Conservation (phyloP, 768 basidiomycete genomes). For the Tricholoma terreum region DNA sequence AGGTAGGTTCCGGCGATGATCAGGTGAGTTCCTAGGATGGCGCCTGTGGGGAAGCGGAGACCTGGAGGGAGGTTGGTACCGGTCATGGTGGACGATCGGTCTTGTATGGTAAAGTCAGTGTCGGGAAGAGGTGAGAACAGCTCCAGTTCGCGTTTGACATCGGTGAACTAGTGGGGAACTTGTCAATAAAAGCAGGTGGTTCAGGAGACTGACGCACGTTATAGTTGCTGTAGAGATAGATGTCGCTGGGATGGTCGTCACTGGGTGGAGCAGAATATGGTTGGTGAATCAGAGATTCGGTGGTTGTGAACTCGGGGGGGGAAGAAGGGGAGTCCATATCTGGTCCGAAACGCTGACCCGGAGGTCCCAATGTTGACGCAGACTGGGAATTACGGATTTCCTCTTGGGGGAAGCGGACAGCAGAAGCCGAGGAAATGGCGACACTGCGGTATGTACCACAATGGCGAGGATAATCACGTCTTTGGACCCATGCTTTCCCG, state of each 20-base stretch:
- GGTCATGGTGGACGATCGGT: constrained; percentile 78
- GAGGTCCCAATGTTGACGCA: constrained; percentile 45
- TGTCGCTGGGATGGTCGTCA: constrained; percentile 78
- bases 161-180: constrained; percentile 63
- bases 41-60: constrained; percentile 93
- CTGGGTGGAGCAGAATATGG: constrained; percentile 74
- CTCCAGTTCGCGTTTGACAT: constrained; percentile 94
- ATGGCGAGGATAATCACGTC: constrained; percentile 83
- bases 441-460: constrained; percentile 96
- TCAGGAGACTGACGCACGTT: constrained; percentile 55
- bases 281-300: constrained; percentile 63
- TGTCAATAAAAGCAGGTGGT: constrained; percentile 7
- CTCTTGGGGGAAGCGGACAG: constrained; percentile 67
- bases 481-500: constrained; percentile 71
- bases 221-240: constrained; percentile 94
- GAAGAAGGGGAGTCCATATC: constrained; percentile 38
- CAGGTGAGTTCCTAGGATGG: constrained; percentile 85
- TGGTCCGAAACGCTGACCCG: constrained; percentile 57
- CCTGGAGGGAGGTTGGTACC: constrained; percentile 88
- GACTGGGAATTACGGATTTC: constrained; percentile 45
- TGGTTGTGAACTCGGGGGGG: constrained; percentile 50
- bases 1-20: constrained; percentile 96
- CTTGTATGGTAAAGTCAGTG: constrained; percentile 72
- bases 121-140: constrained; percentile 81
- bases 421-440: constrained; percentile 69